Evolutionary conservation across 73 alveolate genomes (phyloP), one percentile per base, ranked within the genome.

Genomic region (Symbiodinium natans): DNA sequence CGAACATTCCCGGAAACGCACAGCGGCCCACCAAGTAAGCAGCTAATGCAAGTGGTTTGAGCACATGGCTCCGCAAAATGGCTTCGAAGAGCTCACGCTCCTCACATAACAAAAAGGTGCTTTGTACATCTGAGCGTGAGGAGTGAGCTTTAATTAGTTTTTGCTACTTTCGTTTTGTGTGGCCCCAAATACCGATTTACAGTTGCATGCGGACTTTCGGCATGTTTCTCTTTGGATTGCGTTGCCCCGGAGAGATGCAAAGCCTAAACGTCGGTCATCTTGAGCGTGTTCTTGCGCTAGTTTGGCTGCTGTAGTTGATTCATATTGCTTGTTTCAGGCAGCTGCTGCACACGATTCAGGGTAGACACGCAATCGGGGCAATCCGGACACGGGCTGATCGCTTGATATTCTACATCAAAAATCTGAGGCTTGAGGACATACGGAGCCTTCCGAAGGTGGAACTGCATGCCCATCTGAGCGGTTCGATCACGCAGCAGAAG

Each of bases 391-490:
- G 5, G 71, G n/a, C 0, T 21, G 31, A 23, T 6, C 29, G 68
- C 25, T 17, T 52, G 68, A 17, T 52, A 52, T 27, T 17, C 71
- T 52, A 13, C 23, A 29, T 46, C 59, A 21, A n/a, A 4, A 25
- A 59, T 6, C 77, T 31, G 85, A 92, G 84, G 82, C 68, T 92
- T 82, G 98, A 75, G 19, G 83, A 75, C 33, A 77, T 52, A 36
- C 54, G 88, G 29, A 80, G 68, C 17, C 63, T 92, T 54, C 98
- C 98, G 8, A 92, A 92, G 48, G 92, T 92, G 90, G 98, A 92
- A 42, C 98, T 92, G 54, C 98, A 92, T 36, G 98, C 98, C 41
- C 98, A 92, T 43, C 73, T 92, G 43, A 92, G 98, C 39, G 98
- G 98, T 21, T 92, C 98, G 31, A 92, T 92, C 68, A 74, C 92